Base-by-base conservation (phyloP, 306 rosid genomes). In the Alnus glutinosa region DNA sequence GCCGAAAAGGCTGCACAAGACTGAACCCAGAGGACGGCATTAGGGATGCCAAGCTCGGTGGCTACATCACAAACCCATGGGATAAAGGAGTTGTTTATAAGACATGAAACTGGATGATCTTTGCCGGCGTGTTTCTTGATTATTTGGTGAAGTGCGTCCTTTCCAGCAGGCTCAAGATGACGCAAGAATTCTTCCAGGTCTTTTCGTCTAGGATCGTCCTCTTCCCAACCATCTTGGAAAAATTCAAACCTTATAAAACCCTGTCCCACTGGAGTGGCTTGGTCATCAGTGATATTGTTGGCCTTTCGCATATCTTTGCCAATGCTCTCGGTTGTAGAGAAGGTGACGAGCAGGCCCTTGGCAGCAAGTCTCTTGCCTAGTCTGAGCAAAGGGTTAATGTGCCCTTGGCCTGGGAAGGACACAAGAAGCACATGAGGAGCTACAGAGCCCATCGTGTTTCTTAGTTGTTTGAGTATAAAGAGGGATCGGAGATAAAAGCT, bases 21-120 rank as follows among this genome's bases (percentile, higher is more conserved):
- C 49, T 89, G 92, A 5, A 90, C 82, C 95, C 91, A 90, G 2
- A 90, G 88, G 52, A 84, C 78, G 51, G 91, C 89, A 19, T 75
- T 80, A 85, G 92, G 85, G 68, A 90, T 67, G 49, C 85, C 78
- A 1, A 85, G 89, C 9, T 63, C 10, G n/a, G 15, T 4, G 28
- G 59, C 59, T 14, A 63, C 70, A 13, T 86, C 86, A 4, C 84
- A 79, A 30, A 79, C 92, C 89, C 92, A 89, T 6, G 91, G 89
- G 36, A 85, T 37, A 51, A 90, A 87, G 0, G 91, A 87, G 55
- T 90, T 89, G 74, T 85, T 87, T 4, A 90, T 82, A 2, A 90
- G 34, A 23, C 89, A 90, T 0, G 77, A 74, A 13, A 89, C 84
- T 0, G 80, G 82, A 4, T 36, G 76, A 49, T 67, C 64, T 28